These are phyloP conservation scores for Dittrichia graveolens DNA, from an alignment of 129 eudicot species.

Conservation along the genomic window DNA sequence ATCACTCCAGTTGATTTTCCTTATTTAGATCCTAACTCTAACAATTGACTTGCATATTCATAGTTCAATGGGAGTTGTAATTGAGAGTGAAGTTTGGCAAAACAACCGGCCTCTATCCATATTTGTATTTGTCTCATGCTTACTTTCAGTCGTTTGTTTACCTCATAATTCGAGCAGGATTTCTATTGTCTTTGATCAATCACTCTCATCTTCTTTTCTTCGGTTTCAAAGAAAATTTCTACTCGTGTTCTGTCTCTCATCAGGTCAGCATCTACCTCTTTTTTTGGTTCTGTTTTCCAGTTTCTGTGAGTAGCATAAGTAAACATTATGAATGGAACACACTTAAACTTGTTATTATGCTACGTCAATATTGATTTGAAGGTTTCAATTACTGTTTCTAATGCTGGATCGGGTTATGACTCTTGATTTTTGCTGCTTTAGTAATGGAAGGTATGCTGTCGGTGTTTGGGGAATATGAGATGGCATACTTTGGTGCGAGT, in stretches of 20 bases:
- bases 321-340: neutral
- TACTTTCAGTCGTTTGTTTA: constrained; percentile 57
- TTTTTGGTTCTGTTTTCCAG: constrained; percentile 14
- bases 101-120: constrained; percentile 51
- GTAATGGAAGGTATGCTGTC: constrained; percentile 85
- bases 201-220: constrained; percentile 53
- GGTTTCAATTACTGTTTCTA: too few relatives aligned
- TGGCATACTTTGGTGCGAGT: constrained; percentile 55
- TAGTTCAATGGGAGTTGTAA: constrained; percentile 65
- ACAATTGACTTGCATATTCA: constrained; percentile 9
- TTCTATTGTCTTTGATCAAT: constrained; percentile 57
- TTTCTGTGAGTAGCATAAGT: neutral
- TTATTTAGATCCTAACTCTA: constrained; percentile 23
- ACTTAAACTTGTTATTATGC: neutral
- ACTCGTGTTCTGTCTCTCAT: constrained; percentile 57
- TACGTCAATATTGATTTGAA: too few relatives aligned
- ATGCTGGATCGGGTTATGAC: neutral
- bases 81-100: constrained; percentile 72
- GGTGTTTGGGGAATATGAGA: constrained; percentile 79
- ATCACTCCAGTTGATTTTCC: constrained; percentile 1
- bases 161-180: constrained; percentile 45
- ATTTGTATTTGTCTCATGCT: constrained; percentile 58
- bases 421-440: constrained; percentile 22
- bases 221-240: constrained; percentile 64
- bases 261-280: constrained; percentile 46